Evolutionary conservation across 768 basidiomycete species (phyloP), one percentile per base, ranked within the genome.

Genomic region (Lepiota venenata): DNA sequence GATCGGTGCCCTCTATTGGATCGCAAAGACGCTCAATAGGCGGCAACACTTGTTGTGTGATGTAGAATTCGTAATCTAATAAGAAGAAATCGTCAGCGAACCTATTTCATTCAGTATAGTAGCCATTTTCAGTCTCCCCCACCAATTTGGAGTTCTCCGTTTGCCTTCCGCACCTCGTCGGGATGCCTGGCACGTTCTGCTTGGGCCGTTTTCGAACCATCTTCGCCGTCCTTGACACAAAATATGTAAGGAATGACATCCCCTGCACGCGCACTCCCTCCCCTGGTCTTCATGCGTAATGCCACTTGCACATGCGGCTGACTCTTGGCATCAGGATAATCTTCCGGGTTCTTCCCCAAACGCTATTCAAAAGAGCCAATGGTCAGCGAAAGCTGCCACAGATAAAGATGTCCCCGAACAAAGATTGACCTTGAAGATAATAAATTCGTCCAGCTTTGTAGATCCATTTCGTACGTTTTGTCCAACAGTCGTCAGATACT

Each of bases 241-340:
- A 99, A 98, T 37, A 98, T 79, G 67, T 99, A 99, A 0, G 95
- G 86, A 55, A 99, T 91, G 53, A 99, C 96, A 65, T 98, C 95
- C 43, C 97, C 95, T 1, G 78, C 79, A 29, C 87, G 85, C 0
- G 93, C 91, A 10, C 82, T 83, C 5, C 81, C 84, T 29, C 94
- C 93, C 58, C 82, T 88, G 4, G 83, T 77, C 71, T 94, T 95
- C 86, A 96, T 82, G 37, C 91, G 80, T 46, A 97, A 72, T 0
- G 95, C 96, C 15, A 99, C 97, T 63, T 97, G 94, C 1, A 98
- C 96, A 63, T 99, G 97, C 1, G 97, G 97, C 62, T 95, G 95
- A 37, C 77, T 85, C 70, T 98, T 98, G 6, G 84, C 89, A 65
- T 98, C 96, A 0, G 96, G 95, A 65, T 98, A 99, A 63, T 97